phyloP scores from a whole-genome alignment of 2,329 filamentous ascomycete genomes.

The Davidsoniella neocaledoniae region DNA sequence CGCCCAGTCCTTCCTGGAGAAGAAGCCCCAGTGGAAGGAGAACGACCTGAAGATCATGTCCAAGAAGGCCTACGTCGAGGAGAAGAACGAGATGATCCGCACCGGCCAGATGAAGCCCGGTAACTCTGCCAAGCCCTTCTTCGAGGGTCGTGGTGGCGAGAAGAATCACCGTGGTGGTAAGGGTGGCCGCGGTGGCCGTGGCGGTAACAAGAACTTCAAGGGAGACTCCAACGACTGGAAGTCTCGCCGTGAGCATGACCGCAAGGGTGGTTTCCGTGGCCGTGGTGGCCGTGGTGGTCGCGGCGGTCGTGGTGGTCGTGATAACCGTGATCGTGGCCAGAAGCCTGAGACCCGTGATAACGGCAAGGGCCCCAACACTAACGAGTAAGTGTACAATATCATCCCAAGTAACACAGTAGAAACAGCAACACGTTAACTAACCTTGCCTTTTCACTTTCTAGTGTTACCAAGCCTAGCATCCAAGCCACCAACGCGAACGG shows the following conservation, averaged over 20 bases:
- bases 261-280: slow-evolving; percentile 39
- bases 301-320: slow-evolving; percentile 22
- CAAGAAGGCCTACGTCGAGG: slow-evolving; percentile 75
- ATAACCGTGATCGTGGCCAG: slow-evolving; percentile 18
- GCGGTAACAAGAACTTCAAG: slow-evolving; percentile 18
- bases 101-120: slow-evolving; percentile 51
- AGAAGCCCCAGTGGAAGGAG: slow-evolving; percentile 70
- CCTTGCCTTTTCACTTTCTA: slow-evolving; percentile 10
- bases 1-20: slow-evolving; percentile 68
- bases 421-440: slow-evolving; percentile 13
- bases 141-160: slow-evolving; percentile 27
- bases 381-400: slow-evolving; percentile 18
- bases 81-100: slow-evolving; percentile 56
- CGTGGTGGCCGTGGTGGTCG: slow-evolving; percentile 26
- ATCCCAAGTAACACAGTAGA: slow-evolving; percentile 5
- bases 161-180: slow-evolving; percentile 22
- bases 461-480: slow-evolving; percentile 26
- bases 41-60: slow-evolving; percentile 66
- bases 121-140: slow-evolving; percentile 28
- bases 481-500: slow-evolving; percentile 27
- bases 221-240: slow-evolving; percentile 44
- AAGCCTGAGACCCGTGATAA: slow-evolving; percentile 11
- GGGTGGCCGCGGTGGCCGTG: slow-evolving; percentile 18
- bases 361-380: slow-evolving; percentile 18
- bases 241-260: slow-evolving; percentile 44